phyloP scores from a whole-genome alignment of 495 filamentous ascomycete genomes.

The Aspergillus biplanus region DNA sequence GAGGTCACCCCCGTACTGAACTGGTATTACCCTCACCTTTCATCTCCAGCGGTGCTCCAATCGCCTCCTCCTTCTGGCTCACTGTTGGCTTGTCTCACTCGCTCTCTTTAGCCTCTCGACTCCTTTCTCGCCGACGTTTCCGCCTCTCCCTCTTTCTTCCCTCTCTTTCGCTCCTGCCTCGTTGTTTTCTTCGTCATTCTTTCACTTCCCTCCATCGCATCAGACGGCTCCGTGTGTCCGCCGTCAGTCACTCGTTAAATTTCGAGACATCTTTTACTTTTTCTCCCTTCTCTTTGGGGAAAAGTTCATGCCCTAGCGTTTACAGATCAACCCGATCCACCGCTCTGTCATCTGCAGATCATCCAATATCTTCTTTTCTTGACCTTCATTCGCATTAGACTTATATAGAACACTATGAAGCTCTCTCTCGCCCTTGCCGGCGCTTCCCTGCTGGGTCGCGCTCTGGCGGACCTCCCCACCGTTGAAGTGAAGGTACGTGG shows the following conservation, averaged over 20 bases:
- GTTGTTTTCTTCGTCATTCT: slow-evolving; percentile 15
- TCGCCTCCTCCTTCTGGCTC: background rate
- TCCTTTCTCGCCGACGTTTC: slow-evolving; percentile 7
- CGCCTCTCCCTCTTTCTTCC: slow-evolving; percentile 16
- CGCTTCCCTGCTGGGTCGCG: slow-evolving; percentile 54
- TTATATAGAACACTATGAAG: slow-evolving; percentile 44
- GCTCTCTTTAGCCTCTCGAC: slow-evolving; percentile 2
- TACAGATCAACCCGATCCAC: slow-evolving; percentile 15
- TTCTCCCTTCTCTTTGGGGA: slow-evolving; percentile 8
- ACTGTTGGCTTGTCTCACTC: background rate
- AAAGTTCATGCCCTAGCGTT: slow-evolving; percentile 5
- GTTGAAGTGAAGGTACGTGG: slow-evolving; percentile 50
- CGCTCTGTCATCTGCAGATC: slow-evolving; percentile 21
- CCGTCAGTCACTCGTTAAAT: slow-evolving; percentile 34
- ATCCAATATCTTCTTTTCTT: slow-evolving; percentile 10
- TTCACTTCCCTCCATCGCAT: slow-evolving; percentile 14
- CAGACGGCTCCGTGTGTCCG: slow-evolving; percentile 25
- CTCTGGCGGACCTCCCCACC: slow-evolving; percentile 62
- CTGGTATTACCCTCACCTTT: slow-evolving; percentile 5
- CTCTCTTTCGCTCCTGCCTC: slow-evolving; percentile 27
- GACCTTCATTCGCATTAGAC: slow-evolving; percentile 15
- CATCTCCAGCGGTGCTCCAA: background rate
- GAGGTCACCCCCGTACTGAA: no score
- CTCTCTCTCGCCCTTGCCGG: slow-evolving; percentile 49
- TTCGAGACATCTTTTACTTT: slow-evolving; percentile 7